Percentiles rank a stretch among this genome's conserved stretches.
These are phyloP conservation scores for Mentha longifolia DNA, from an alignment of 257 asterid species.

Conservation along the genomic window DNA sequence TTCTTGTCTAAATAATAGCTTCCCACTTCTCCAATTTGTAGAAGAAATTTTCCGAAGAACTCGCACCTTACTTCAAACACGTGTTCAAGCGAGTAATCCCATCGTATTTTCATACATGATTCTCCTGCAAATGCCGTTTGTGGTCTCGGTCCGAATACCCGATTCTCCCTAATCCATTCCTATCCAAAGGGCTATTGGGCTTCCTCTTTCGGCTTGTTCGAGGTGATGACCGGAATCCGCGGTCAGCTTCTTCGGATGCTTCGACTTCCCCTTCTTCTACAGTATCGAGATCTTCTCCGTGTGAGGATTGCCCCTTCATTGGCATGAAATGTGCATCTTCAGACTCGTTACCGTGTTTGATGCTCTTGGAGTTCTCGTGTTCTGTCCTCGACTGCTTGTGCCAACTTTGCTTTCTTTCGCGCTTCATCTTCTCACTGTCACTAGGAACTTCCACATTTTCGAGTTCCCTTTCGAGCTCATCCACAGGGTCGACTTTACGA, in stretches of 20 bases:
- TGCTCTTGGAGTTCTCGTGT: conserved; percentile 39
- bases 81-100: conserved; percentile 2
- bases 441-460: conserved; percentile 74
- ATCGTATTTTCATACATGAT: conserved; percentile 51
- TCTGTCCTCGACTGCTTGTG: conserved; percentile 50
- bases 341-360: conserved; percentile 36
- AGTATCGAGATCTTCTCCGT: conserved; percentile 49
- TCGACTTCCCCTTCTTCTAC: conserved; percentile 91
- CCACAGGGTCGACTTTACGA: conserved; percentile 58
- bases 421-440: conserved; percentile 58
- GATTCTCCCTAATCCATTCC: conserved; percentile 55
- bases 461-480: conserved; percentile 82
- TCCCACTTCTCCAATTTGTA: not conserved
- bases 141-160: conserved; percentile 80
- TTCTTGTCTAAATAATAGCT: not conserved
- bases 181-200: conserved; percentile 63
- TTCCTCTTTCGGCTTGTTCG: conserved; percentile 61
- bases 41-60: not conserved
- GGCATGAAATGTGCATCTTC: conserved; percentile 48
- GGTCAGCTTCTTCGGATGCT: conserved; percentile 50
- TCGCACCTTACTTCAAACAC: not conserved
- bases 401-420: conserved; percentile 53
- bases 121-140: conserved; percentile 73
- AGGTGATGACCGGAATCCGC: conserved; percentile 55
- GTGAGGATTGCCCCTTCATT: conserved; percentile 50